Base-by-base conservation (phyloP, 2,329 filamentous ascomycete species). In the Monosporascus sp. region DNA sequence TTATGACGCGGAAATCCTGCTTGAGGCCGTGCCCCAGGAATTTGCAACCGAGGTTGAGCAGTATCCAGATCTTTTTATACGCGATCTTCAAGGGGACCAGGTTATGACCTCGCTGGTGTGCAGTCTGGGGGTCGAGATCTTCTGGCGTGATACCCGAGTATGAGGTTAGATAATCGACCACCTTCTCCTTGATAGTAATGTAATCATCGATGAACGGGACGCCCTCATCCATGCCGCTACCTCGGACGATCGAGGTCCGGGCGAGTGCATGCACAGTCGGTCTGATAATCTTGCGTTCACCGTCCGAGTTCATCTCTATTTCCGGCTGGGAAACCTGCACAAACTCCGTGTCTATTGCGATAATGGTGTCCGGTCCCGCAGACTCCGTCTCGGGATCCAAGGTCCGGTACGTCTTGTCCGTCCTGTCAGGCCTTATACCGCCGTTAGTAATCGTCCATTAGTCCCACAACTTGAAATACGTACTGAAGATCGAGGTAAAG, bases 51-150 rank as follows among this genome's bases (percentile, higher is more conserved):
- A 97, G 79, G 67, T 99, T 99, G 35, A 99, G 81, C 18, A 99
- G 79, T 17, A 97, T 83, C 95, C 95, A 99, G 31, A 99, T 84
- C 70, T 97, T 97, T 73, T 99, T 99, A 78, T 97, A 99, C 1
- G 90, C 92, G 54, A 89, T 82, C 69, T 99, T 99, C 41, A 97
- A 79, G 2, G 88, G 82, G 8, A 97, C 86, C 0, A 97, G 81
- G 51, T 90, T 90, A 70, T 96, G 93, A 9, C 65, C 65, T 25
- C 51, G 80, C 82, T 44, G 88, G 89, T n/a, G 82, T 79, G 52
- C 84, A 79, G 25, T 60, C 8, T 48, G 59, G 4, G 87, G 85
- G 62, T 96, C 91, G 8, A 99, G 78, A 65, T 99, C 94, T 22
- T 88, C 87, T 1, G 87, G 82, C 5, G 87, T 88, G 61, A 99